Evolutionary conservation across 352 stramenopile genomes (phyloP), one percentile per base, ranked within the genome.

Genomic region (Phytophthora pinifolia): DNA sequence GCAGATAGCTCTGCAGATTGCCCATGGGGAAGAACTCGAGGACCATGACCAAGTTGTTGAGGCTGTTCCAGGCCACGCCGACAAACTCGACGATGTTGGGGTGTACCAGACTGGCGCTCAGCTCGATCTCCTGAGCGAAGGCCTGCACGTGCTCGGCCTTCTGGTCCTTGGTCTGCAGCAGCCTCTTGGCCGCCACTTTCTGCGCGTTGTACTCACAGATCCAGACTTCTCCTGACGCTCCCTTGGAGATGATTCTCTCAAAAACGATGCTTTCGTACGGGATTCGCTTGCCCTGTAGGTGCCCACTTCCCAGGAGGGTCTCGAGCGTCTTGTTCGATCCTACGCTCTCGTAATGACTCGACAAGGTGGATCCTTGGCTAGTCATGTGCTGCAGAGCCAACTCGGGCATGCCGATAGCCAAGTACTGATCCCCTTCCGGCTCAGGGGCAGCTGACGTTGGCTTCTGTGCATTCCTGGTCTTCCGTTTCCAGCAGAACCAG

Each of bases 211-310:
- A 76, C 17, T 59, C 31, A 2, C 59, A 70, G 0, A 68, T 6
- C 72, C 72, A 85, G 1, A 87, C 74, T 48, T 87, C 76, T 13
- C 74, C 74, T 22, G 60, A 76, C 3, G 67, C 69, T 6, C 69
- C 76, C 4, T 72, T 70, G 0, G 64, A 62, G 0, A 86, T 18
- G 5, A 59, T 18, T 12, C 39, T 31, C 15, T 76, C 25, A 22
- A 79, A 77, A 1, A 3, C 7, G 10, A 65, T 39, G 8, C 35
- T 52, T n/a, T 73, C 59, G 22, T 37, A 63, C 8, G 65, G 49
- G 14, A 73, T 39, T 2, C 62, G 57, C 46, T 67, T 69, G 5
- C 46, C 45, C 2, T 35, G 10, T 0, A 60, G 44, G 15, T 46
- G 44, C 7, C 43, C 36, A 30, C 56, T 55, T 2, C 25, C 25